Base-by-base conservation (phyloP, 176 grass and related monocot species). In the Carex cristatella region DNA sequence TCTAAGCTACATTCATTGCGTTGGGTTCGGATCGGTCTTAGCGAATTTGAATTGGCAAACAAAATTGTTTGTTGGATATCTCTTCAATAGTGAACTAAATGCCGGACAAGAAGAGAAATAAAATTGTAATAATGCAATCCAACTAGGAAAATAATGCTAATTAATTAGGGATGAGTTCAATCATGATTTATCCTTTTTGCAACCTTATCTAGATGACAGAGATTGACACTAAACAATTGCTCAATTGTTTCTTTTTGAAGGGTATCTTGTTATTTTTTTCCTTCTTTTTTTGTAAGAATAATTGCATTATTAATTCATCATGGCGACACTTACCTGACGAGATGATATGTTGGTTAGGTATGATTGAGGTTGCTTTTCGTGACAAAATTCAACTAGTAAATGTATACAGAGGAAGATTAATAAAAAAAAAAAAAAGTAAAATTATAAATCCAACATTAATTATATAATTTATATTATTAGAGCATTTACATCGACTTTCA, bases 201-300 rank as follows among this genome's bases (percentile, higher is more conserved):
- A 82, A 66, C 80, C 80, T 82, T 67, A 82, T 82, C 80, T 51
- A 65, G 80, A 62, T 81, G 57, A 83, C 61, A 44, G 3, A 83
- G 60, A 66, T 53, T 68, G 12, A 44, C 62, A 53, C 38, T 28
- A 31, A 82, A 48, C 61, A 71, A 71, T 71, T 44, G 33, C 57
- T 63, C 28, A 12, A 61, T 59, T 61, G n/a, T 57, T 42, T 62
- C 12, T n/a, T 75, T 15, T 70, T 60, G 58, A 42, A n/a, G 6
- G 33, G 35, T 42, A 42, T 49, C 48, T 49, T 12, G 13, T 69
- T 18, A 5, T 40, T 40, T 37, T 69, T 2, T 14, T 6, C 16
- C 4, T 16, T 4, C 38, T 2, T 5, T 31, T 32, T 66, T 30
- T 37, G 6, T 28, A 35, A 35, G 65, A 67, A 6, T 12, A 67